Percentiles rank a stretch among this genome's conserved stretches.
phyloP scores from a whole-genome alignment of 352 stramenopile species.

The Phytophthora pini region DNA sequence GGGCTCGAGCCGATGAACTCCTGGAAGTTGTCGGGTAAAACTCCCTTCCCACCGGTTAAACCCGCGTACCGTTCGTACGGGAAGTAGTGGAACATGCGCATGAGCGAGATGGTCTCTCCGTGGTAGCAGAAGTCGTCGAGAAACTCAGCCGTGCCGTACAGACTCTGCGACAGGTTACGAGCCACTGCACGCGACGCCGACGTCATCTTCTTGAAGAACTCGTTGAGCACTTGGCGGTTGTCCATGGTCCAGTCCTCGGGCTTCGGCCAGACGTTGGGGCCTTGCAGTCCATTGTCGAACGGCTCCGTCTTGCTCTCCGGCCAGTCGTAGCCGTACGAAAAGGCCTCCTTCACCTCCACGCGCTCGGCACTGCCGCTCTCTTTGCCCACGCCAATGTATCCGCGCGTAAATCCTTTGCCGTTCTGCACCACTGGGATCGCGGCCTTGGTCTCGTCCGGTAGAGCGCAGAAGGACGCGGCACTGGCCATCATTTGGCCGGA shows the following conservation, averaged over 20 bases:
- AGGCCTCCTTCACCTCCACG: conserved; percentile 85
- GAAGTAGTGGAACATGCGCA: conserved; percentile 89
- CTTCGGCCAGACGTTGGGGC: conserved; percentile 74
- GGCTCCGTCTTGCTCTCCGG: conserved; percentile 9
- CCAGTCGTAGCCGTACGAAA: conserved; percentile 88
- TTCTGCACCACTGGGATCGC: conserved; percentile 70
- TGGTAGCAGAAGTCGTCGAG: conserved; percentile 66
- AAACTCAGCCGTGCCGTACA: conserved; percentile 60
- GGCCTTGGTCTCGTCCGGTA: conserved; percentile 56
- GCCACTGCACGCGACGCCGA: conserved; percentile 59
- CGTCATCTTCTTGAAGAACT: conserved; percentile 69
- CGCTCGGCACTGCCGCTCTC: conserved; percentile 81
- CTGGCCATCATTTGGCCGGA: conserved; percentile 61
- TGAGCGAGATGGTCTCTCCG: conserved; percentile 85
- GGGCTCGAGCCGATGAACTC: conserved; percentile 85
- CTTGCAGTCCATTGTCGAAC: conserved; percentile 72
- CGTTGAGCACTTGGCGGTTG: conserved; percentile 54
- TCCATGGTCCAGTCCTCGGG: conserved; percentile 30
- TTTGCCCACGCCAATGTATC: conserved; percentile 81
- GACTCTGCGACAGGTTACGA: conserved; percentile 49
- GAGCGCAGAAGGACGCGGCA: conserved; percentile 62
- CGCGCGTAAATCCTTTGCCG: conserved; percentile 76
- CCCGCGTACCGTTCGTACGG: conserved; percentile 66
- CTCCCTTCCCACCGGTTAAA: conserved; percentile 26
- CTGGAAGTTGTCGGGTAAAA: conserved; percentile 46